These are phyloP conservation scores for Phytophthora colocasiae DNA, from an alignment of 352 stramenopile genomes.

Conservation along the genomic window DNA sequence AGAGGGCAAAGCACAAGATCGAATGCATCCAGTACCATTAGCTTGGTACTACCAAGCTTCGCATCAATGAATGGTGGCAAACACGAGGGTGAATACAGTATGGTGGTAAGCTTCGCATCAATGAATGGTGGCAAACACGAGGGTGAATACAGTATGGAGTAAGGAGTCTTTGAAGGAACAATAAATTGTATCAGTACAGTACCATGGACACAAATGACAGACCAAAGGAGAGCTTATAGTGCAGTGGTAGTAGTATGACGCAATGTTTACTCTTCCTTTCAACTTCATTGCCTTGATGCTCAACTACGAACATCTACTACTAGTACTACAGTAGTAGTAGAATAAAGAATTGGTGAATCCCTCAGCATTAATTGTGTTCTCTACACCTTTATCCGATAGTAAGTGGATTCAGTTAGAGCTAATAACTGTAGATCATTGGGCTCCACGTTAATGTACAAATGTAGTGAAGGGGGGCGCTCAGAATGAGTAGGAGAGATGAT, in stretches of 20 bases:
- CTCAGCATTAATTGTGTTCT: slow-evolving; percentile 52
- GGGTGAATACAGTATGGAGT: not conserved
- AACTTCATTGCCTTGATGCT: too few species aligned
- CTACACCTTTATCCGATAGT: slow-evolving; percentile 74
- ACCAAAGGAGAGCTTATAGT: too few species aligned
- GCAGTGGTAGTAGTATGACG: too few species aligned
- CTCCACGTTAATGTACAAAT: slow-evolving; percentile 4
- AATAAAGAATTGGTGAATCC: slow-evolving; percentile 19
- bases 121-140: slow-evolving; percentile 2
- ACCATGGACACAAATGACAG: too few species aligned
- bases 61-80: slow-evolving; percentile 1
- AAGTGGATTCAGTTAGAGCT: slow-evolving; percentile 86
- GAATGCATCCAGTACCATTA: too few species aligned
- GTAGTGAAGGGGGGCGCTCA: slow-evolving; percentile 45
- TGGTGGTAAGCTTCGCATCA: not conserved
- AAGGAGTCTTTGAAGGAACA: too few species aligned
- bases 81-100: too few species aligned
- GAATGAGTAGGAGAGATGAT: slow-evolving; percentile 83
- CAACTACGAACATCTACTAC: too few species aligned
- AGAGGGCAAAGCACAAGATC: slow-evolving; percentile 9
- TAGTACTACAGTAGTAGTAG: too few species aligned
- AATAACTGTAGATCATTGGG: slow-evolving; percentile 89
- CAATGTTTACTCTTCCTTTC: too few species aligned
- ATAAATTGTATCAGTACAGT: too few species aligned
- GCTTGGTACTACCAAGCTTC: too few species aligned